Evolutionary conservation across 2,329 filamentous ascomycete species (phyloP).

Genomic region (Paraphoma sp.): DNA sequence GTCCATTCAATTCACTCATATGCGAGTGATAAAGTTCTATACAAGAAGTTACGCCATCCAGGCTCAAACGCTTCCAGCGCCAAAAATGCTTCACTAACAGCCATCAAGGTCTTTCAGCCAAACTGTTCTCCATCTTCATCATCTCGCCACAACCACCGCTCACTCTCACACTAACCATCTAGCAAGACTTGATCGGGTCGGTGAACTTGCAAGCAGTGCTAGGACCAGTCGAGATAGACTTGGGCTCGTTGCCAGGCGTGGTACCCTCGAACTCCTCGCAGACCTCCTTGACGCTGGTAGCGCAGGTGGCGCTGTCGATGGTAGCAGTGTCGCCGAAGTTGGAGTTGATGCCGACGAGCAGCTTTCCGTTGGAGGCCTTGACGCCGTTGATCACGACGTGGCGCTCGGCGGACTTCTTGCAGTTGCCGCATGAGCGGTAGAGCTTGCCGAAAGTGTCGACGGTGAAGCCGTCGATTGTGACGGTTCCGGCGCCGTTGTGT

Average conservation of each 20-base stretch:
- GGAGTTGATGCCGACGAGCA: slow-evolving; percentile 58
- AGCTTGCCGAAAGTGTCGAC: slow-evolving; percentile 50
- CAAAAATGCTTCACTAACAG: slow-evolving; percentile 6
- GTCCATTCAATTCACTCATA: neutral
- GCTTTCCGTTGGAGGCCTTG: slow-evolving; percentile 51
- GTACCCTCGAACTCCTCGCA: slow-evolving; percentile 46
- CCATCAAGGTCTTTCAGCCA: neutral
- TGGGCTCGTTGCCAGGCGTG: slow-evolving; percentile 36
- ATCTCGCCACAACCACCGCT: neutral
- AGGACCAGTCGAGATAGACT: slow-evolving; percentile 35
- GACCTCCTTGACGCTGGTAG: slow-evolving; percentile 39
- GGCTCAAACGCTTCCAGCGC: slow-evolving; percentile 12
- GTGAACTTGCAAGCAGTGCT: slow-evolving; percentile 40
- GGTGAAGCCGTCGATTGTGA: slow-evolving; percentile 47
- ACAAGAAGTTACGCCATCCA: slow-evolving; percentile 19
- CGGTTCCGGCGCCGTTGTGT: slow-evolving; percentile 51
- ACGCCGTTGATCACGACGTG: slow-evolving; percentile 55
- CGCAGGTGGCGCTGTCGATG: slow-evolving; percentile 44
- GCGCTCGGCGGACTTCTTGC: slow-evolving; percentile 56
- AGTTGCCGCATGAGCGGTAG: slow-evolving; percentile 57
- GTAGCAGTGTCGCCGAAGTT: slow-evolving; percentile 61
- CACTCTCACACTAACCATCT: slow-evolving; percentile 8
- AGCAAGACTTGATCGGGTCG: slow-evolving; percentile 39
- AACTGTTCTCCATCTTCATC: neutral
- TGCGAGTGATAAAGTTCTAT: slow-evolving; percentile 11